These are phyloP conservation scores for Pythium phragmiticola DNA, from an alignment of 352 stramenopile species.

Conservation along the genomic window DNA sequence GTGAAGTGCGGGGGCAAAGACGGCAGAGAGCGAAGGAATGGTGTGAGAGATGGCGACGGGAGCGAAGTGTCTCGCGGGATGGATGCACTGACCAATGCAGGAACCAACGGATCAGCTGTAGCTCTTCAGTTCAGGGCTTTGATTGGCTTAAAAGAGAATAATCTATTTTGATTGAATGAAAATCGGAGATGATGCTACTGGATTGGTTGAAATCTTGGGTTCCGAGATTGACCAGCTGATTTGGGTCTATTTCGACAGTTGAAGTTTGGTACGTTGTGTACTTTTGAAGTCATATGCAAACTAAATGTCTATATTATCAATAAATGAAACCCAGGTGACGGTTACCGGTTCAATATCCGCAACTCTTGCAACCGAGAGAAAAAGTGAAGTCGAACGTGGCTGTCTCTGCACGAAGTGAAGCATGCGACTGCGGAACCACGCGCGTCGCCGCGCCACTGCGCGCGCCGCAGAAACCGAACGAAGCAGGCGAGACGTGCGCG, in stretches of 20 bases:
- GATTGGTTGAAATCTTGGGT: slow-evolving; percentile 13
- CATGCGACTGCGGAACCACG: slow-evolving; percentile 25
- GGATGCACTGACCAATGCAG: slow-evolving; percentile 15
- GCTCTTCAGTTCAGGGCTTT: not conserved
- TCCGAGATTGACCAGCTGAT: not conserved
- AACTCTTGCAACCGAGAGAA: slow-evolving; percentile 13
- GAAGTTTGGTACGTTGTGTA: slow-evolving; percentile 16
- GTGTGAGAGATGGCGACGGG: not conserved
- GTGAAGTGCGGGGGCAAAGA: not conserved
- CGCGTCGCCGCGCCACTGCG: slow-evolving; percentile 8
- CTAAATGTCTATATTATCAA: slow-evolving; percentile 4
- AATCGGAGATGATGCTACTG: not conserved
- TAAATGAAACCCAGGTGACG: not conserved
- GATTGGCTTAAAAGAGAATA: slow-evolving; percentile 1
- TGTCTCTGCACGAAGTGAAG: too few relatives aligned
- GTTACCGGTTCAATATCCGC: not conserved
- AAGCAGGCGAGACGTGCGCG: too few relatives aligned
- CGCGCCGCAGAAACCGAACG: not conserved
- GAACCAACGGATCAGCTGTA: slow-evolving; percentile 15
- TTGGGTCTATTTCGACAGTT: slow-evolving; percentile 18
- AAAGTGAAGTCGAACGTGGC: not conserved
- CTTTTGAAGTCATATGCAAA: not conserved
- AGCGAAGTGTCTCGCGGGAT: slow-evolving; percentile 10
- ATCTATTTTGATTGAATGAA: not conserved
- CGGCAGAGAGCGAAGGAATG: slow-evolving; percentile 5